Conservation (phyloP, 495 filamentous ascomycete genomes). For the Aspergillus incahuasiensis region DNA sequence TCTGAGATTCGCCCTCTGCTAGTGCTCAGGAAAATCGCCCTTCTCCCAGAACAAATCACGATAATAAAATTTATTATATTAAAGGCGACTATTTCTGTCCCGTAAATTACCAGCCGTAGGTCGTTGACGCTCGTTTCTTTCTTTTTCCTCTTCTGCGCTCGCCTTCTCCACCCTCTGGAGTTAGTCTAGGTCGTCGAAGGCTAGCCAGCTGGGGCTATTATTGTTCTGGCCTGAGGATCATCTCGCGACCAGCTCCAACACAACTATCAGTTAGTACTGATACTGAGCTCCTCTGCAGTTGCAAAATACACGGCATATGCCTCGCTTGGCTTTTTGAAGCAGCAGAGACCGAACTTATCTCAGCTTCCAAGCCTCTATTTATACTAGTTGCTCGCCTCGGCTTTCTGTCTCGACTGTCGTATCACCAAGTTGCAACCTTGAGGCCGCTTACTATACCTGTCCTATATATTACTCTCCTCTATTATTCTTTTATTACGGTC, state of each 20-base stretch:
- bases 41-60: background rate
- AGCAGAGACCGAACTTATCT: background rate
- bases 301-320: conserved; percentile 16
- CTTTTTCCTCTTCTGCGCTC: background rate
- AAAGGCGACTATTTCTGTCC: background rate
- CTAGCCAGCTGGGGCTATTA: conserved; percentile 12
- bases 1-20: background rate
- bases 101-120: background rate
- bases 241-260: background rate
- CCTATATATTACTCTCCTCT: conserved; percentile 12
- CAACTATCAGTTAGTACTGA: background rate
- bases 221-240: conserved; percentile 8
- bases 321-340: background rate
- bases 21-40: background rate
- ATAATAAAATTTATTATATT: conserved; percentile 1
- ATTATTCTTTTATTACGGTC: conserved; percentile 10
- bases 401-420: conserved; percentile 2
- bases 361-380: conserved; percentile 1
- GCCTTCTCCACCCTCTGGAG: background rate
- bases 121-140: background rate
- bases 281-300: conserved; percentile 2
- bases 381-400: conserved; percentile 1
- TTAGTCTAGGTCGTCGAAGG: background rate
- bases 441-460: conserved; percentile 12
- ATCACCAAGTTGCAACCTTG: conserved; percentile 13